Evolutionary conservation across 2,329 filamentous ascomycete species (phyloP).

Genomic region (Orbilia blumenaviensis): DNA sequence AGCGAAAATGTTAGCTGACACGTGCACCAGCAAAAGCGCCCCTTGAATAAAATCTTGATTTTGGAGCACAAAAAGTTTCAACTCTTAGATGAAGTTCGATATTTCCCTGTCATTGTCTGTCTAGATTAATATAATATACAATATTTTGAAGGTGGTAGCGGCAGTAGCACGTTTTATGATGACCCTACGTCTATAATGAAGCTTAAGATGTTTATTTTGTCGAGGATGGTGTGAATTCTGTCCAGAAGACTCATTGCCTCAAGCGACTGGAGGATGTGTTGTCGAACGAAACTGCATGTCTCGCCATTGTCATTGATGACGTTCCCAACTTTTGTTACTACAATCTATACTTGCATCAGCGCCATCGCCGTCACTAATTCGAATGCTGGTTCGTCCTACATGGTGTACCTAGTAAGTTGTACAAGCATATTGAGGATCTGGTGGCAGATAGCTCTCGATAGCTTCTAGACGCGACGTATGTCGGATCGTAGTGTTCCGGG

Average conservation of each 20-base stretch:
- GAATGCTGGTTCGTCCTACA: too few species aligned
- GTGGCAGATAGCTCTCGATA: too few species aligned
- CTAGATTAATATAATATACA: too few species aligned
- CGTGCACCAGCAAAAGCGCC: neutral
- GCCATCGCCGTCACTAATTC: too few species aligned
- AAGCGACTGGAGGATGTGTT: constrained; percentile 18
- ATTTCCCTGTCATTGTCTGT: neutral
- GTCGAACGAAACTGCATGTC: neutral
- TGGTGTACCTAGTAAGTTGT: too few species aligned
- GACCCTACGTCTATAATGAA: neutral
- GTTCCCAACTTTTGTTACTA: neutral
- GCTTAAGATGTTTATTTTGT: neutral
- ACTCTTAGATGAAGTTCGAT: neutral
- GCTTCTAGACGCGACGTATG: constrained; percentile 56
- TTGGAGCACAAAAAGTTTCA: neutral
- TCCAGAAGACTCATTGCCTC: constrained; percentile 13
- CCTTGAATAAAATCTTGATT: neutral
- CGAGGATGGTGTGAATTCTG: too few species aligned
- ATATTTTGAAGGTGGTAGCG: too few species aligned
- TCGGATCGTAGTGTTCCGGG: constrained; percentile 32
- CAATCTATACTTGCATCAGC: constrained; percentile 58
- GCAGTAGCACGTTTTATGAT: neutral
- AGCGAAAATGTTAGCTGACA: neutral
- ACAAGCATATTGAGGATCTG: too few species aligned
- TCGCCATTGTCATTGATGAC: neutral